Base-by-base conservation (phyloP, 1,284 basidiomycete genomes). In the Schizopora paradoxa region DNA sequence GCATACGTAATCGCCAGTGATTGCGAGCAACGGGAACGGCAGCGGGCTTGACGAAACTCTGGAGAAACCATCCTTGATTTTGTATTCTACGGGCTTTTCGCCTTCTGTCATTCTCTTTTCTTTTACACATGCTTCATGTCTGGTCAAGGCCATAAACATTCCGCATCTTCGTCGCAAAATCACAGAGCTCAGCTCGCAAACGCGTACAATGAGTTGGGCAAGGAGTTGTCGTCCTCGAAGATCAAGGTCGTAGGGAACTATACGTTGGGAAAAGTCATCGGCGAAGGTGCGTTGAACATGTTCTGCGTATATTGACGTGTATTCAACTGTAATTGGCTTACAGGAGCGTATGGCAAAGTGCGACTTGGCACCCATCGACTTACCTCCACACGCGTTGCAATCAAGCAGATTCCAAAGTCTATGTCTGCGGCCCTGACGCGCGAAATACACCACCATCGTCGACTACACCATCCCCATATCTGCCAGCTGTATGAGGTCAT, bases 401-500 rank as follows among this genome's bases (percentile, higher is more conserved):
- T 99, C 68, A 99, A 99, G 69, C 94, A 98, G 66, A 92, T 99
- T 52, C 92, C 95, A 28, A 98, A 98, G 66, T 79, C 81, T 47
- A 81, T 91, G 69, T 91, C 91, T 40, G 74, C 91, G 21, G 78
- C 90, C 37, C 77, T 99, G 40, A 99, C 94, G 10, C 80, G 96
- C 53, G 96, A 99, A 68, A 95, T 99, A 48, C 95, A 99, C 61
- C 95, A 99, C 60, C 96, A 99, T 67, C 87, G 96, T 25, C 84
- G 92, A 39, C 77, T 99, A 6, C 95, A 97, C 61, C 95, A 99
- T 60, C 91, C 91, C 0, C 81, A 97, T 61, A 81, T 98, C 59
- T 88, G 92, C 25, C 92, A 97, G 62, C 84, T 99, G 61, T 97
- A 89, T 70, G 96, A 99, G 66, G 91, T 99, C 59, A 90, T 98